phyloP scores from a whole-genome alignment of 371 early-diverging fungal species.

The Actinomortierella wolfii region DNA sequence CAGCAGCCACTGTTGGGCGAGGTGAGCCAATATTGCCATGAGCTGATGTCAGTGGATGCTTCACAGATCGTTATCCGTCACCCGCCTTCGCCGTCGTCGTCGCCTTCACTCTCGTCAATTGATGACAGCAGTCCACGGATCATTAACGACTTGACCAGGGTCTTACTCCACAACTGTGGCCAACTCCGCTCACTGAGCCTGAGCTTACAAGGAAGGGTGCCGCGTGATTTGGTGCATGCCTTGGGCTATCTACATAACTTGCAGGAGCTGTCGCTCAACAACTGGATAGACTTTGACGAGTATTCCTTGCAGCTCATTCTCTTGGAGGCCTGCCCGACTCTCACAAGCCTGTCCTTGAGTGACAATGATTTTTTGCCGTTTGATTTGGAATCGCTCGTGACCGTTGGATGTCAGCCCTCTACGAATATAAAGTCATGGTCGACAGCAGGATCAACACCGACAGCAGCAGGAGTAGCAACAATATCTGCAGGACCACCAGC shows the following conservation, averaged over 20 bases:
- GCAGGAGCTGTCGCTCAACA: conserved; percentile 16
- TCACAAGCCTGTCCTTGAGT: conserved; percentile 26
- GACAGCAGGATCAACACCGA: no score
- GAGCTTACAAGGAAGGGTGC: conserved; percentile 18
- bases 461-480: no score
- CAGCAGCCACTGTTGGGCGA: no score
- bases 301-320: conserved; percentile 29
- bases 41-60: no score
- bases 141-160: no score
- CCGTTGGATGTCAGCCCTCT: background rate
- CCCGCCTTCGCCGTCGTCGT: no score
- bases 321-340: conserved; percentile 15
- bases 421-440: no score
- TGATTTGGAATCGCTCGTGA: conserved; percentile 8
- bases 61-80: no score
- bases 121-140: no score
- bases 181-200: conserved; percentile 19
- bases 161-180: conserved; percentile 8
- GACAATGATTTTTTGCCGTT: conserved; percentile 38
- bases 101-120: no score
- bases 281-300: conserved; percentile 41
- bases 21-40: no score
- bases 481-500: background rate
- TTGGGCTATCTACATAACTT: conserved; percentile 11
- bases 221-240: conserved; percentile 10